Percentiles rank a stretch among this genome's conserved stretches.
Evolutionary conservation across 2,329 filamentous ascomycete genomes (phyloP).

Genomic region (Exophiala calicioides): DNA sequence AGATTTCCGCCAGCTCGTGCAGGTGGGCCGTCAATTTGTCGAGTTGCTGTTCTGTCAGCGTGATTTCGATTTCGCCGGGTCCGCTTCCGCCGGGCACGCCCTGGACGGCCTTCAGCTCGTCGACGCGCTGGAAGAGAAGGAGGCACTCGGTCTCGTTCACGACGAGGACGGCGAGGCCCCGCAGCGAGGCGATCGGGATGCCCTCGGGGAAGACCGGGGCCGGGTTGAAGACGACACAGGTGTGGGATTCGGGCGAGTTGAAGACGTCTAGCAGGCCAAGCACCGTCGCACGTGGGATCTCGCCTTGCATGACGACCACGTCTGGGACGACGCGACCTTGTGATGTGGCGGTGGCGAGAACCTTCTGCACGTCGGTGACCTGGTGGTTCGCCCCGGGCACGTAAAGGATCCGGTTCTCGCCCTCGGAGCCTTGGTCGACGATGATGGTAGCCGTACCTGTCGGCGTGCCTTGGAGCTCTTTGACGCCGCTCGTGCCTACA

Average conservation of each 20-base stretch:
- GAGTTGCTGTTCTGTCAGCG: conserved; percentile 35
- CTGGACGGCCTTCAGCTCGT: conserved; percentile 24
- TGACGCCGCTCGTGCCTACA: conserved; percentile 61
- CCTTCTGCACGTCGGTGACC: conserved; percentile 43
- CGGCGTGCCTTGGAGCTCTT: conserved; percentile 48
- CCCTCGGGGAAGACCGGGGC: conserved; percentile 77
- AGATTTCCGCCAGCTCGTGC: conserved; percentile 64
- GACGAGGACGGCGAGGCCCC: conserved; percentile 72
- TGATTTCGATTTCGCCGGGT: too few species aligned
- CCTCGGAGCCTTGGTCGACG: conserved; percentile 68
- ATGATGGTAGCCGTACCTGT: conserved; percentile 75
- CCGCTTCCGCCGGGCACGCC: conserved; percentile 10
- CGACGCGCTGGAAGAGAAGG: conserved; percentile 60
- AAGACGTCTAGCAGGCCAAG: conserved; percentile 57
- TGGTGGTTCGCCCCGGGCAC: conserved; percentile 68
- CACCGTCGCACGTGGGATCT: conserved; percentile 69
- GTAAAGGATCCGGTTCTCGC: conserved; percentile 74
- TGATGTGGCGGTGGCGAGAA: conserved; percentile 41
- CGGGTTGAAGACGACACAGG: conserved; percentile 79
- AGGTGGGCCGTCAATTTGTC: conserved; percentile 60
- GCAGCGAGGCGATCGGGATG: conserved; percentile 67
- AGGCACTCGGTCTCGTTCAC: conserved; percentile 90
- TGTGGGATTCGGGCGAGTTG: conserved; percentile 48
- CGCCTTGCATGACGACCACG: conserved; percentile 74
- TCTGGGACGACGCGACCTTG: conserved; percentile 51